Evolutionary conservation across 2,329 filamentous ascomycete species (phyloP), one percentile per base, ranked within the genome.

Genomic region (Trichophyton verrucosum): DNA sequence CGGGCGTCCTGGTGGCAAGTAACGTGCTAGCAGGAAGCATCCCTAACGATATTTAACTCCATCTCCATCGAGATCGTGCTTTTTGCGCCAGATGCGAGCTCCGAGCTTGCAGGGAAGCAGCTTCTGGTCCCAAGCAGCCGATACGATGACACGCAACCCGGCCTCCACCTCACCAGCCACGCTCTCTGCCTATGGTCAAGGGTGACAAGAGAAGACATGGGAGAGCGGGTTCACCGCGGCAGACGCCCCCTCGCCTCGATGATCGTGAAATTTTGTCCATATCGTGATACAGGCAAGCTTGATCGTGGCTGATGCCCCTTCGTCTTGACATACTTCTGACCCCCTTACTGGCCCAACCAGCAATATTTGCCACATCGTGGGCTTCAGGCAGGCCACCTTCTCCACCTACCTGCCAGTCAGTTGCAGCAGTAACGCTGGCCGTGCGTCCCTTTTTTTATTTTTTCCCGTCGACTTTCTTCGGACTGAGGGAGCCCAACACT

Each of bases 121-220:
- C 49, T 53, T 38, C 33, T 53, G 49, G 49, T 11, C 4, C 22
- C 46, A 27, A 53, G 33, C 33, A 38, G 33, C 49, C 17, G 24
- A 47, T 47, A 47, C 44, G 44, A 47, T 47, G 44, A 53, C 49
- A 53, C 49, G 49, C 49, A 53, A 53, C 49, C 40, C 3, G 27
- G n/a, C 49, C 49, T 30, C 49, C 49, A 53, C 49, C 27, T 53
- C 49, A 53, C 49, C 49, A 53, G 49, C 49, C 49, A 53, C 49
- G 24, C 20, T 47, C 20, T 24, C 20, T 47, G 9, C 24, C 44
- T 17, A n/a, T 44, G n/a, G 15, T 7, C 38, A 42, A 11, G 38
- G 11, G 15, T n/a, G n/a, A 44, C n/a, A 44, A 44, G 22, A 30
- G 9, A 24, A 9, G 5, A 53, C 22, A 33, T 24, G 49, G 13